Base-by-base conservation (phyloP, 352 stramenopile genomes). In the Plasmopara halstedii region DNA sequence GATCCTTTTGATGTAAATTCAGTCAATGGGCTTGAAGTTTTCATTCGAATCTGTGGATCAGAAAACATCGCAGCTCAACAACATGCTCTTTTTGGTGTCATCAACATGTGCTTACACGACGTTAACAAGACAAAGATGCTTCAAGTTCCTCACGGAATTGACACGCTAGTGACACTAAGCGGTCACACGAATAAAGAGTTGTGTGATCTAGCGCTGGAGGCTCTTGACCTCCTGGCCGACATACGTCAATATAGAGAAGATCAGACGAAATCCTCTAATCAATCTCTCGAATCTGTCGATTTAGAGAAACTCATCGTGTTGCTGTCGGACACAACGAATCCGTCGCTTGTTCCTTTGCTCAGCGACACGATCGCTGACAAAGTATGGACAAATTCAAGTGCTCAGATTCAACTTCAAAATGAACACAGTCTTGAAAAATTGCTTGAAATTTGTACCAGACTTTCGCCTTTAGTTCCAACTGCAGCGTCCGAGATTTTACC, bases 101-200 rank as follows among this genome's bases (percentile, higher is more conserved):
- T 87, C 53, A 95, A 94, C 50, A 64, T 95, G 50, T 81, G 72
- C 44, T 70, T 94, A 19, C 78, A 91, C 64, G 85, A 95, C 43
- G 43, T 55, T 25, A 87, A 94, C 65, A 95, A 95, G 65, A 70
- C 66, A 0, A 52, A 46, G 27, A 63, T 95, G 39, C 68, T 94
- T 1, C 64, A 83, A 32, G 61, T 89, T 1, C 61, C 75, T n/a
- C 63, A 73, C 25, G 85, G 68, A 1, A 68, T 95, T 15, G 85
- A 94, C 58, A 82, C 71, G 26, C 64, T 93, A 6, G 83, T 90
- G 6, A 82, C 76, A 17, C 59, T 94, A 21, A 87, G 75, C 33
- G 85, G 76, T 14, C 62, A 64, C 27, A 70, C 66, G 22, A 67
- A 81, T 47, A 58, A 49, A 8, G 72, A 87, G n/a, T 53, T 89